Conservation (phyloP, 805 yeast genomes). For the Candida jianshihensis region DNA sequence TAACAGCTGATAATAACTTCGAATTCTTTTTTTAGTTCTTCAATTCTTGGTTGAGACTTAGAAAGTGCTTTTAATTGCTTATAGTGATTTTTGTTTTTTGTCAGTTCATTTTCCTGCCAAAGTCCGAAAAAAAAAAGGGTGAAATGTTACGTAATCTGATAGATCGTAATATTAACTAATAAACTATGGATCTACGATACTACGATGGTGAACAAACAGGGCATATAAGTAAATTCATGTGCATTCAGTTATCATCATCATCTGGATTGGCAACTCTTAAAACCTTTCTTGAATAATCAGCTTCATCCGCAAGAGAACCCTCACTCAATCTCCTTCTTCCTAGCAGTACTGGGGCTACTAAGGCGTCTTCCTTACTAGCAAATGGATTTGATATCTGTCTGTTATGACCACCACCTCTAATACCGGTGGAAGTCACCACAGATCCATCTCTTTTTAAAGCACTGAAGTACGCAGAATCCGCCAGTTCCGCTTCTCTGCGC, state of each 20-base stretch:
- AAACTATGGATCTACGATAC: too few species aligned
- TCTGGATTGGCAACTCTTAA: conserved; percentile 89
- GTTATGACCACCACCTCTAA: conserved; percentile 6
- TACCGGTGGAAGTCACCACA: conserved; percentile 1
- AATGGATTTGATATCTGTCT: conserved; percentile 51
- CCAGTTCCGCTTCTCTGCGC: conserved; percentile 37
- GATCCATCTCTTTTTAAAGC: conserved; percentile 44
- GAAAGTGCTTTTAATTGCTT: too few species aligned
- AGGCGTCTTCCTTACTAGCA: conserved; percentile 47
- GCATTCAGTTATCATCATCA: too few species aligned
- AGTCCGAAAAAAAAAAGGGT: neutral
- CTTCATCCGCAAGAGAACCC: conserved; percentile 82
- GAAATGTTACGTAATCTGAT: too few species aligned
- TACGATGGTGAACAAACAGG: too few species aligned
- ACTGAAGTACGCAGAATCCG: conserved; percentile 52
- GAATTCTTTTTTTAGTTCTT: too few species aligned
- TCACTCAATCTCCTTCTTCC: conserved; percentile 81
- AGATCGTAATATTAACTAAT: too few species aligned
- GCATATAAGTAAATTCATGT: too few species aligned
- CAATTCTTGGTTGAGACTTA: too few species aligned
- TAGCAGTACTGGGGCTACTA: conserved; percentile 62
- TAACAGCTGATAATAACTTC: neutral
- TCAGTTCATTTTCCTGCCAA: neutral
- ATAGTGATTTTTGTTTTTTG: neutral
- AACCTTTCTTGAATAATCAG: conserved; percentile 73